Evolutionary conservation across 257 asterid genomes (phyloP), one percentile per base, ranked within the genome.

Genomic region (Verbena officinalis): DNA sequence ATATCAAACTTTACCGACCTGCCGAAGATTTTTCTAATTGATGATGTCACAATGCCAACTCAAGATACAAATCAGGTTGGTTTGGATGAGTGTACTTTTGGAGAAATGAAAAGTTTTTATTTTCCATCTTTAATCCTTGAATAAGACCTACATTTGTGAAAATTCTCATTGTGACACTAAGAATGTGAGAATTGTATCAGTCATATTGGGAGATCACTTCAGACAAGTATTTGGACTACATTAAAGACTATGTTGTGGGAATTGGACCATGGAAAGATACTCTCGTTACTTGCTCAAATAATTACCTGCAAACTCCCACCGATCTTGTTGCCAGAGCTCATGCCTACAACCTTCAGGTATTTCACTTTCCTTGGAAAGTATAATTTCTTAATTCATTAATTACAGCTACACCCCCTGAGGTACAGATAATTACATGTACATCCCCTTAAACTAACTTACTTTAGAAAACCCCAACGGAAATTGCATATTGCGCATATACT

Each of bases 221-320:
- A 45, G 97, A 90, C 67, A 67, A 65, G n/a, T 94, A 90, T 74
- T 84, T 94, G 1, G 80, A 90, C 70, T 88, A 70, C 74, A 90
- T 94, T 76, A 90, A 83, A 78, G 95, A 90, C 15, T 90, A 88
- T 75, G 86, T 83, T 57, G 91, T 90, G 50, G 99, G 96, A 22
- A 90, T 94, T 34, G 97, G 97, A 68, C 97, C 97, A 9, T 94
- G 95, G 99, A 94, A 94, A 77, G 96, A 94, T 65, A 86, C 84
- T 33, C 12, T 84, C 24, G 88, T 80, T 69, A 72, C 86, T 64
- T 71, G 75, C 9, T 71, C 77, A 3, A 36, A 65, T 54, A 90
- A 94, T 61, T 94, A 94, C 75, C 50, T 84, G 31, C 78, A 61
- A 51, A 59, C 72, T 3, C 86, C 97, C 54, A 81, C 83, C 4